Evolutionary conservation across 768 basidiomycete species (phyloP).

Genomic region (Boletales sp.): DNA sequence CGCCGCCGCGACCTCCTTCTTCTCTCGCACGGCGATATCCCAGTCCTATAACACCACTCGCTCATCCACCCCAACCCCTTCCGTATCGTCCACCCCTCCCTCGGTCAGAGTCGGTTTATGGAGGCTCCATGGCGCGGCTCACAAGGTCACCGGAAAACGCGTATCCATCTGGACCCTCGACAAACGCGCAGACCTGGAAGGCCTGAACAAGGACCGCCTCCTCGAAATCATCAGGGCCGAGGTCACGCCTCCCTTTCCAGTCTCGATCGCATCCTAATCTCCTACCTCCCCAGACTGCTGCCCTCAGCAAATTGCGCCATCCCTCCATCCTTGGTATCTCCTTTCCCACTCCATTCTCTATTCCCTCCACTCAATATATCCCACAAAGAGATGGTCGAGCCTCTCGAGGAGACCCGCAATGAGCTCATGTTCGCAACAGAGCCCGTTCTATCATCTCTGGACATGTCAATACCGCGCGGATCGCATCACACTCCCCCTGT

Average conservation of each 20-base stretch:
- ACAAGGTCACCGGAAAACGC: constrained; percentile 86
- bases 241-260: constrained; percentile 42
- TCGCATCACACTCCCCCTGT: constrained; percentile 53
- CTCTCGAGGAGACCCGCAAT: constrained; percentile 86
- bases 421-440: constrained; percentile 95
- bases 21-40: constrained; percentile 74
- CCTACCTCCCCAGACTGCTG: constrained; percentile 58
- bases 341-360: background rate
- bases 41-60: constrained; percentile 65
- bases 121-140: constrained; percentile 82
- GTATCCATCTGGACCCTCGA: constrained; percentile 94
- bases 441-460: constrained; percentile 77
- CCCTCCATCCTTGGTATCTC: constrained; percentile 82
- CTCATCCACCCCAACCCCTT: constrained; percentile 35
- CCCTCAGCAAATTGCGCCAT: constrained; percentile 82
- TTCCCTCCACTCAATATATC: constrained; percentile 3
- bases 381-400: constrained; percentile 91
- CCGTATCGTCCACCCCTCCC: constrained; percentile 33
- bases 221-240: constrained; percentile 88
- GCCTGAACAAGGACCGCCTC: constrained; percentile 69
- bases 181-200: constrained; percentile 76
- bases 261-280: constrained; percentile 6
- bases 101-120: constrained; percentile 72
- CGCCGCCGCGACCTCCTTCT: constrained; percentile 81
- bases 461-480: constrained; percentile 68